Evolutionary conservation across 805 yeast species (phyloP).

Genomic region (Phaffomyces opuntiae): DNA sequence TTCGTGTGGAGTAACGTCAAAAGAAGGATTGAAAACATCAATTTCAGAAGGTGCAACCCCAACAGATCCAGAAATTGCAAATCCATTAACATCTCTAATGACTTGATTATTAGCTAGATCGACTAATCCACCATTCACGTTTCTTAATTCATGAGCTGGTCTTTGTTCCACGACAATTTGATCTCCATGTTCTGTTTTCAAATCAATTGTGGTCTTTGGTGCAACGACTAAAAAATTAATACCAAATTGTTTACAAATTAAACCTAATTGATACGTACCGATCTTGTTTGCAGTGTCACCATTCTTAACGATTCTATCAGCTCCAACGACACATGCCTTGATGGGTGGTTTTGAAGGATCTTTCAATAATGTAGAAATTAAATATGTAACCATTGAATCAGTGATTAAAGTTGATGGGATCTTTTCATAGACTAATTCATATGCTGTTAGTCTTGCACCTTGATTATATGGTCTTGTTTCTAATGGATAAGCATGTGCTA

Average conservation of each 20-base stretch:
- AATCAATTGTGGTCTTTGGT: conserved; percentile 86
- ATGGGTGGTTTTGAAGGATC: conserved; percentile 48
- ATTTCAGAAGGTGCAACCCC: conserved; percentile 83
- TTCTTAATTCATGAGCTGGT: conserved; percentile 71
- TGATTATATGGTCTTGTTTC: conserved; percentile 97
- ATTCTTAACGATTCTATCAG: conserved; percentile 86
- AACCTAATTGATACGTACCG: conserved; percentile 86
- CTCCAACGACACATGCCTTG: conserved; percentile 77
- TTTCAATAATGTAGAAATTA: conserved; percentile 40
- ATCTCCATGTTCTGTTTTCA: conserved; percentile 56
- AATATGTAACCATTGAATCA: conserved; percentile 85
- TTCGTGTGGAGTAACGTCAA: conserved; percentile 84
- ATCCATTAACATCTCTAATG: conserved; percentile 18
- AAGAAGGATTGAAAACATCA: conserved; percentile 92
- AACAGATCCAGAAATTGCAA: conserved; percentile 42
- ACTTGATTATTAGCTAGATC: conserved; percentile 23
- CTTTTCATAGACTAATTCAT: conserved; percentile 75
- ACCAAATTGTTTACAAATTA: conserved; percentile 56
- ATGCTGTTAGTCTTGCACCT: conserved; percentile 90
- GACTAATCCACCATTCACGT: conserved; percentile 62
- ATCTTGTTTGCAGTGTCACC: conserved; percentile 97
- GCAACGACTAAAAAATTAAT: conserved; percentile 92
- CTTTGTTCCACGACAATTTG: conserved; percentile 84
- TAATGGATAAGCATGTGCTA: conserved; percentile 74
- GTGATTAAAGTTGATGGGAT: conserved; percentile 87